Base-by-base conservation (phyloP, 2,329 filamentous ascomycete genomes). In the Pseudogymnoascus sp. region DNA sequence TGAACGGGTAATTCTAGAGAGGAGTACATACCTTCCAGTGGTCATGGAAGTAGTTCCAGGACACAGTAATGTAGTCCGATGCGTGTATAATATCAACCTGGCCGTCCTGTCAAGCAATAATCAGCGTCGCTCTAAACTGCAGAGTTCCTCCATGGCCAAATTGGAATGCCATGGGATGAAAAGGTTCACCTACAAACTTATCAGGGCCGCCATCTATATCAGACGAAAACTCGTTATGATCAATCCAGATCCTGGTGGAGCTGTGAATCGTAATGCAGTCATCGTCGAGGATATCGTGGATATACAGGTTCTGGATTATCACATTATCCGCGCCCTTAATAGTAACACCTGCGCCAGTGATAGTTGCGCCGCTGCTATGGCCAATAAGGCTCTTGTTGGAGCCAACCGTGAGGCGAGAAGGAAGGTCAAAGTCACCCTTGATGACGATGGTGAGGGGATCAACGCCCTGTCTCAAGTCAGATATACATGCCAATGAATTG, bases 281-380 rank as follows among this genome's bases (percentile, higher is more conserved):
- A 37, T 79, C 79, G 41, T 67, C 70, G 6, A 75, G 72, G 1
- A 82, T 77, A 61, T 81, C 78, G 63, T 74, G 69, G 63, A 82
- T 77, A 64, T 78, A 79, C 37, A 85, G 69, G 72, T 85, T 84
- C 54, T 78, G 79, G 57, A 85, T 68, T 61, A 85, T 83, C 57
- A 84, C 81, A 64, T 85, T 84, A 62, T 68, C 75, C 16, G 70
- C 73, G 37, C 72, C 68, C 69, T 78, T 78, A 65, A 83, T 71
- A 60, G 74, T 76, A 57, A 83, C 70, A 6, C 77, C 77, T 60
- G 78, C 71, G 58, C 76, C 74, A n/a, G 74, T 72, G 20, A 82
- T 72, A 57, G 73, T 73, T 70, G 37, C 58, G 8, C 41, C 18
- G 2, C 22, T 14, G n/a, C 64, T 11, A 22, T 32, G 4, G 25